Base-by-base conservation (phyloP, 1,139 yeast genomes). In the Meyerozyma smithsonii region DNA sequence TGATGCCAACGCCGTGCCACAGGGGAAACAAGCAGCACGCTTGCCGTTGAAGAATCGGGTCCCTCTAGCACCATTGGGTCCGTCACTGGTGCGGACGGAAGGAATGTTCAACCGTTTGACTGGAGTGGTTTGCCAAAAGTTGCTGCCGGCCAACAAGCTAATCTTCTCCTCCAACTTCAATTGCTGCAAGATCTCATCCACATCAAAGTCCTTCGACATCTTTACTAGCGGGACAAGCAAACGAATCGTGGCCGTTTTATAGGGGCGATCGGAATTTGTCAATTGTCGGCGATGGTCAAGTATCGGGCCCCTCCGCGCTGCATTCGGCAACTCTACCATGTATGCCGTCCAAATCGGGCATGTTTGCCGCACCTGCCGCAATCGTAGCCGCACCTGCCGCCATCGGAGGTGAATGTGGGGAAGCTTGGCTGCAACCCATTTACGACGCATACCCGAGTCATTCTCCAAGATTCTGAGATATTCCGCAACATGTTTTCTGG, bases 1-100 rank as follows among this genome's bases (percentile, higher is more conserved):
- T 2, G 74, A 52, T 1, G 62, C 72, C 38, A 68, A 51, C 4
- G 60, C 74, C 14, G 78, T 69, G 28, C 77, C 78, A 39, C 74
- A 59, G 50, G 44, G 63, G 43, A 44, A 62, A 53, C 39, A 58
- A 58, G 42, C 59, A 56, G 47, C 59, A 56, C 46, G 62, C 57
- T 32, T 56, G 0, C 45, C 39, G 25, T 44, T 43, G 35, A 45
- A 37, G 25, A 45, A 45, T 3, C 41, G 39, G 2, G 50, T 43
- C 1, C 50, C 51, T 5, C 49, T 35, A 20, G 46, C 39, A 20
- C 48, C 48, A 34, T 44, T 45, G 18, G 50, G 52, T 5, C 49
- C 49, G 21, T 45, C 48, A 7, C 46, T 44, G 4, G 42, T 41
- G 19, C 49, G 42, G 6, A 37, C 21, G n/a, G 28, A 16, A 2